These are phyloP conservation scores for Arachnomyces sp. DNA, from an alignment of 2,329 filamentous ascomycete species.

Conservation along the genomic window DNA sequence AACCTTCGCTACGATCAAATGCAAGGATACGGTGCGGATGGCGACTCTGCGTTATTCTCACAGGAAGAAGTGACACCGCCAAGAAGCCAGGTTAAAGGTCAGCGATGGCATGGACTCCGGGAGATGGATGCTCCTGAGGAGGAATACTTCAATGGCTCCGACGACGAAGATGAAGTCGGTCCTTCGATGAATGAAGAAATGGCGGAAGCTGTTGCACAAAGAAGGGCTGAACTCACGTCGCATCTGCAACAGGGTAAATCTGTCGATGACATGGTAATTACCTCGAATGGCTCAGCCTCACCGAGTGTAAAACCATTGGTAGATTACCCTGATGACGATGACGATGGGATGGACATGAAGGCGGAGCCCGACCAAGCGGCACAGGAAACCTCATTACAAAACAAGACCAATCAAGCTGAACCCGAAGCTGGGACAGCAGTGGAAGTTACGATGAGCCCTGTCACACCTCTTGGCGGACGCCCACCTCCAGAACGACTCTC, in stretches of 20 bases:
- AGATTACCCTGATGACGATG: conserved; percentile 87
- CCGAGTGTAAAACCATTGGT: conserved; percentile 66
- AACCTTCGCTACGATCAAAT: conserved; percentile 72
- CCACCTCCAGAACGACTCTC: conserved; percentile 66
- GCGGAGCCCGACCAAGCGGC: conserved; percentile 12
- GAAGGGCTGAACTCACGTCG: conserved; percentile 9
- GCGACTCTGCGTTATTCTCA: conserved; percentile 58
- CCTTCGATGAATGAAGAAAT: conserved; percentile 5
- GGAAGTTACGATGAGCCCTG: conserved; percentile 16
- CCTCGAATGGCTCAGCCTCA: conserved; percentile 52
- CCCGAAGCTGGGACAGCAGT: conserved; percentile 24
- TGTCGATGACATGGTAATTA: conserved; percentile 23
- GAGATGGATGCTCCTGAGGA: conserved; percentile 81
- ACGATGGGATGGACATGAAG: conserved; percentile 58
- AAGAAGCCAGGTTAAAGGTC: conserved; percentile 45
- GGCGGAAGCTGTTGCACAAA: background rate
- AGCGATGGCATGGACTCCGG: conserved; percentile 61
- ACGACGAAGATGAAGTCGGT: conserved; percentile 63
- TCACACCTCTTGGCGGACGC: conserved; percentile 12
- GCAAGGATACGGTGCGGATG: conserved; percentile 55
- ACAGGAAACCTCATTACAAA: conserved; percentile 3
- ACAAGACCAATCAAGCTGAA: background rate
- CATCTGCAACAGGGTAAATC: conserved; percentile 31
- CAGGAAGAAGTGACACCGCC: conserved; percentile 50
- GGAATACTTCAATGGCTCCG: conserved; percentile 85